Evolutionary conservation across 495 filamentous ascomycete species (phyloP).

Genomic region (Neurospora terricola): DNA sequence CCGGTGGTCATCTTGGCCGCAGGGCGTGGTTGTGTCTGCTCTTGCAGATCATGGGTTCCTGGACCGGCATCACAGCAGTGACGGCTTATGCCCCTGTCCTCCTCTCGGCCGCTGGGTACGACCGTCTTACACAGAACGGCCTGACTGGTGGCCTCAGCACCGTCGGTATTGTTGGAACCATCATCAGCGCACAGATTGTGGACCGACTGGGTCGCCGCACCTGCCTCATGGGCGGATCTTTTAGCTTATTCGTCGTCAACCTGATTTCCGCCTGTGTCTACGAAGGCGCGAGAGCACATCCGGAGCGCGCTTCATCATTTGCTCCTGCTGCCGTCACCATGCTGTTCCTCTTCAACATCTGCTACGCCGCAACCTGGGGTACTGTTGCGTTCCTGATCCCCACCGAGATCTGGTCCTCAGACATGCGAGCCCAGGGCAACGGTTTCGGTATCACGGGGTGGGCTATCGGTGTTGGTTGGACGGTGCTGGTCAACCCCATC

Average conservation of each 20-base stretch:
- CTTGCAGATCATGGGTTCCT: conserved; percentile 66
- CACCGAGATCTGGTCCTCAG: conserved; percentile 10
- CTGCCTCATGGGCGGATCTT: conserved; percentile 7
- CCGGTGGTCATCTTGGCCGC: conserved; percentile 5
- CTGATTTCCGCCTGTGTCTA: conserved; percentile 6
- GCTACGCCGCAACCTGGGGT: conserved; percentile 11
- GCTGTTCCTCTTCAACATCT: conserved; percentile 11
- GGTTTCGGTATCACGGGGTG: conserved; percentile 11
- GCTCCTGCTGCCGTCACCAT: conserved; percentile 11
- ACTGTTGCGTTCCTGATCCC: conserved; percentile 10
- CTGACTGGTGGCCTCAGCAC: conserved; percentile 8
- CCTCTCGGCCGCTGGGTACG: conserved; percentile 29
- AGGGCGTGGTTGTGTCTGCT: conserved; percentile 35
- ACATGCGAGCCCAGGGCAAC: conserved; percentile 9
- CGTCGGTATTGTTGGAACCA: conserved; percentile 9
- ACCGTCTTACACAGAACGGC: conserved; percentile 8
- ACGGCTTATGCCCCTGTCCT: conserved; percentile 59
- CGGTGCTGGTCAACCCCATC: conserved; percentile 51
- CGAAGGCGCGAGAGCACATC: conserved; percentile 5
- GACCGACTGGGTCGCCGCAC: conserved; percentile 9
- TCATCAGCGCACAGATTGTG: conserved; percentile 12
- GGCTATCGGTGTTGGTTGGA: conserved; percentile 42
- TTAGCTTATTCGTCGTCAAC: conserved; percentile 7
- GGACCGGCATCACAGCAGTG: conserved; percentile 62
- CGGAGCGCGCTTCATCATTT: conserved; percentile 6